Evolutionary conservation across 2,329 filamentous ascomycete genomes (phyloP).

Genomic region (Chaetomium sp.): DNA sequence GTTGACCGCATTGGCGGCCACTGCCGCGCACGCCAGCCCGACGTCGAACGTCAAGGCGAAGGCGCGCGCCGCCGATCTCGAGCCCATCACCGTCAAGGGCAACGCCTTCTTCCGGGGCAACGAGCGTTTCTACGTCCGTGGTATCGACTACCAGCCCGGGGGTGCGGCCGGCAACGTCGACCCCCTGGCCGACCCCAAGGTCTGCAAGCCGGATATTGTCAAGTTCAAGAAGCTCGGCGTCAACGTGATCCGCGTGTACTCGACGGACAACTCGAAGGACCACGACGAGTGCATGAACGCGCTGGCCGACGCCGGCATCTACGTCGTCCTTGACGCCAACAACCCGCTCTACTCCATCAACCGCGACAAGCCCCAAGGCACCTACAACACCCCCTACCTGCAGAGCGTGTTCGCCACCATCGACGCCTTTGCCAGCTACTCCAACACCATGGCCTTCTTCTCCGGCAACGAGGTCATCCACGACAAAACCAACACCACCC

Average conservation of each 20-base stretch:
- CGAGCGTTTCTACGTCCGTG: constrained; percentile 53
- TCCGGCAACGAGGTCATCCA: constrained; percentile 79
- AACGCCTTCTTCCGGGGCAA: constrained; percentile 48
- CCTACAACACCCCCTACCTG: constrained; percentile 84
- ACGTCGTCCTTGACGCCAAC: constrained; percentile 68
- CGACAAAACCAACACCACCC: constrained; percentile 55
- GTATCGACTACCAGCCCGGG: constrained; percentile 57
- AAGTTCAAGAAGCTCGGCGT: constrained; percentile 80
- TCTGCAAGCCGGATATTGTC: constrained; percentile 72
- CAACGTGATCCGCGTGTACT: constrained; percentile 91
- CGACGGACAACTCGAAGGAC: constrained; percentile 74
- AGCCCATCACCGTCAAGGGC: constrained; percentile 22
- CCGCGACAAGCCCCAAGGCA: constrained; percentile 53
- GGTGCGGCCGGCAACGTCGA: constrained; percentile 53
- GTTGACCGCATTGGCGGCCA: constrained; percentile 18
- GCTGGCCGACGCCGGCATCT: constrained; percentile 79
- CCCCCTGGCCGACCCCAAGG: constrained; percentile 63
- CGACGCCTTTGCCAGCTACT: constrained; percentile 74
- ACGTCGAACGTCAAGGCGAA: constrained; percentile 9
- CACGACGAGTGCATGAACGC: constrained; percentile 83
- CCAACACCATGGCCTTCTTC: constrained; percentile 84
- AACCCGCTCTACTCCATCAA: constrained; percentile 25
- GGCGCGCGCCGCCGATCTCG: constrained; percentile 15
- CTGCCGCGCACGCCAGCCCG: constrained; percentile 17
- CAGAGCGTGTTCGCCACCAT: constrained; percentile 83